Evolutionary conservation across 2,329 filamentous ascomycete species (phyloP).

Genomic region (Dactylellina cionopaga): DNA sequence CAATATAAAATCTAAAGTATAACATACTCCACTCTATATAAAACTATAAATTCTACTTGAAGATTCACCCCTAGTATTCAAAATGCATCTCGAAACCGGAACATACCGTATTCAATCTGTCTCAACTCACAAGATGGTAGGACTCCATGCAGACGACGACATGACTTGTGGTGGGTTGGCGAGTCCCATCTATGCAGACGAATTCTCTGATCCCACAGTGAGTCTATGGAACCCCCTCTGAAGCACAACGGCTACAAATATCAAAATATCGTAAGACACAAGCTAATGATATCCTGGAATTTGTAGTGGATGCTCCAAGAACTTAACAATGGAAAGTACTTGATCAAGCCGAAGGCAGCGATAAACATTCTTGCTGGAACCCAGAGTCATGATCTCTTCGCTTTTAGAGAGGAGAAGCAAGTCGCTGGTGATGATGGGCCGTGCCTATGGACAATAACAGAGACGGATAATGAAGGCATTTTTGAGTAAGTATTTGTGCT

Average conservation of each 20-base stretch:
- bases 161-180: neutral
- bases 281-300: neutral
- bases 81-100: constrained; percentile 24
- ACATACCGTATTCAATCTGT: constrained; percentile 13
- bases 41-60: no score
- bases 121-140: constrained; percentile 8
- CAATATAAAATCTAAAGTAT: no score
- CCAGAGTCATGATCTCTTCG: constrained; percentile 1
- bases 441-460: constrained; percentile 1
- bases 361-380: constrained; percentile 6
- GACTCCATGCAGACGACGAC: constrained; percentile 7
- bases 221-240: no score
- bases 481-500: neutral
- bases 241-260: no score
- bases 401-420: neutral
- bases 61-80: no score
- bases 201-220: constrained; percentile 1
- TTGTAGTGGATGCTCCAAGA: constrained; percentile 12
- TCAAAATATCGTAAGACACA: no score
- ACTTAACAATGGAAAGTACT: constrained; percentile 1
- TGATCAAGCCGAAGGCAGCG: constrained; percentile 2
- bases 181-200: constrained; percentile 6
- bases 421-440: neutral
- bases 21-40: no score
- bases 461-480: neutral